Base-by-base conservation (phyloP, 2,329 filamentous ascomycete genomes). In the Incumbomyces lentus region DNA sequence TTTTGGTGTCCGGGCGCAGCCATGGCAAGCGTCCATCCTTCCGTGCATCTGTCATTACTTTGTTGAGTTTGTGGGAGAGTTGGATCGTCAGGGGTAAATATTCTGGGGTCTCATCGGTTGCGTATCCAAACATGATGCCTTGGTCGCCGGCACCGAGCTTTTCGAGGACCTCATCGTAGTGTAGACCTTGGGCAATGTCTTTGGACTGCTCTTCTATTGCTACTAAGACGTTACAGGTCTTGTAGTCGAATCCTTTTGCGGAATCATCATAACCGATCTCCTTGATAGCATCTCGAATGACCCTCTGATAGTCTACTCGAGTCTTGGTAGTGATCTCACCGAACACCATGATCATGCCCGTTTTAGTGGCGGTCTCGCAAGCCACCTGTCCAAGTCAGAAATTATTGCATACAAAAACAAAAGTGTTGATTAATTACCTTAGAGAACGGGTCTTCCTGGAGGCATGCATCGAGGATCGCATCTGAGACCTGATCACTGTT, bases 51-150 rank as follows among this genome's bases (percentile, higher is more conserved):
- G 81, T 85, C 89, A 98, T 94, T 69, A 87, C 87, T 65, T 82
- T 78, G 75, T 98, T 98, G 61, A 98, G 86, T 78, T 89, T 88
- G 81, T 98, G 92, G 64, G 92, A 84, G 64, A 96, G 81, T 63
- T 90, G 79, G 60, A 96, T 78, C 62, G 90, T 96, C 63, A 98
- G 77, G 58, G 92, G 92, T 67, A 96, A 86, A 60, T 94, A 80
- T 76, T 98, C 92, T 53, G 90, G 89, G 62, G 92, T 96, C 80
- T 98, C 92, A 64, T 98, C 92, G 63, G 92, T 95, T 69, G 92
- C 92, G 79, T 98, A 98, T 63, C 92, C 92, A 72, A 98, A 98
- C 92, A 98, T 98, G 78, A 98, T 95, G 78, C 92, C 92, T 78
- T 98, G 92, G 73, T 98, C 92, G 84, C 92, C 92, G 54, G 92